phyloP scores from a whole-genome alignment of 805 yeast species.

The Metschnikowia kofuensis region DNA sequence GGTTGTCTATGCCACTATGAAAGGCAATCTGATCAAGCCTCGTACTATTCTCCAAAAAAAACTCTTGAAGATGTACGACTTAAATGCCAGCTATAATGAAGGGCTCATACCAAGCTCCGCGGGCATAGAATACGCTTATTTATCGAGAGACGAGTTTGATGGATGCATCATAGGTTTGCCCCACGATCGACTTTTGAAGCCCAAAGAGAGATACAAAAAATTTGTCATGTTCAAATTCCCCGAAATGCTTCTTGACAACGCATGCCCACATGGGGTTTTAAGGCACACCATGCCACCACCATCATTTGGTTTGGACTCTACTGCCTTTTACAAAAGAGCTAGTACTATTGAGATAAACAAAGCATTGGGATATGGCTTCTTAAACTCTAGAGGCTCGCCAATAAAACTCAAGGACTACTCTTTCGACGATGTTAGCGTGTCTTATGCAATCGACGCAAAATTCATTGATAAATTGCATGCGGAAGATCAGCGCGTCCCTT shows the following conservation, averaged over 20 bases:
- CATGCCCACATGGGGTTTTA: slow-evolving; percentile 44
- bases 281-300: slow-evolving; percentile 45
- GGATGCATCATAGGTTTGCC: slow-evolving; percentile 50
- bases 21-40: slow-evolving; percentile 19
- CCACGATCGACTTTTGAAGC: slow-evolving; percentile 46
- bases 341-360: slow-evolving; percentile 34
- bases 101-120: slow-evolving; percentile 51
- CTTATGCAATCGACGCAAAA: slow-evolving; percentile 54
- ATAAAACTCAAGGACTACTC: slow-evolving; percentile 47
- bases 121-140: slow-evolving; percentile 43
- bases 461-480: slow-evolving; percentile 45
- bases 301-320: slow-evolving; percentile 38
- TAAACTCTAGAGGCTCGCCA: slow-evolving; percentile 51
- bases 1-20: slow-evolving; percentile 22
- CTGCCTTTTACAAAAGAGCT: slow-evolving; percentile 35
- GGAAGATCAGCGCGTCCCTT: slow-evolving; percentile 26
- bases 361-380: slow-evolving; percentile 54
- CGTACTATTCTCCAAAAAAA: slow-evolving; percentile 42
- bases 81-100: slow-evolving; percentile 55
- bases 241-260: slow-evolving; percentile 47
- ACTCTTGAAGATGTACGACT: slow-evolving; percentile 58
- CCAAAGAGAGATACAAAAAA: slow-evolving; percentile 51
- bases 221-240: slow-evolving; percentile 61
- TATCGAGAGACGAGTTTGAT: slow-evolving; percentile 43
- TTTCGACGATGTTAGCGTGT: slow-evolving; percentile 43